phyloP scores from a whole-genome alignment of 352 stramenopile genomes.

The Phytophthora palmivora region DNA sequence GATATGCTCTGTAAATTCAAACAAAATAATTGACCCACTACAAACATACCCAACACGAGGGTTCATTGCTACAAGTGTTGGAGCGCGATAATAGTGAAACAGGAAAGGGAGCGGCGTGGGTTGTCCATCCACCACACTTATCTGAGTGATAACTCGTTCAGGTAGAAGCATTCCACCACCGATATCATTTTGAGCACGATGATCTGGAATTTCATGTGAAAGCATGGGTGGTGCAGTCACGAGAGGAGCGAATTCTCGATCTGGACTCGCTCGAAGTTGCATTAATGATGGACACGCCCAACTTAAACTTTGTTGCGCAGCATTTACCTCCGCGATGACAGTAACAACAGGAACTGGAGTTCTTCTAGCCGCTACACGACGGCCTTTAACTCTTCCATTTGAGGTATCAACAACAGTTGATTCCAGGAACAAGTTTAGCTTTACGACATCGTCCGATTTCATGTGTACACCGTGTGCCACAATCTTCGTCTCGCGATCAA shows the following conservation, averaged over 20 bases:
- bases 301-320: constrained; percentile 52
- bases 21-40: constrained; percentile 66
- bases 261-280: constrained; percentile 16
- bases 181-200: constrained; percentile 1
- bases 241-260: constrained; percentile 29
- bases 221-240: constrained; percentile 12
- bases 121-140: constrained; percentile 66
- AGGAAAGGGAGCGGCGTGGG: constrained; percentile 53
- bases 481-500: constrained; percentile 56
- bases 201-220: constrained; percentile 16
- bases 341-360: constrained; percentile 26
- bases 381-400: constrained; percentile 16
- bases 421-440: constrained; percentile 52
- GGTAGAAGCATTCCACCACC: constrained; percentile 50
- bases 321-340: constrained; percentile 45
- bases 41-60: constrained; percentile 67
- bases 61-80: constrained; percentile 57
- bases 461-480: constrained; percentile 53
- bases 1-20: constrained; percentile 67
- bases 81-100: constrained; percentile 65
- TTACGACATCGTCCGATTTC: constrained; percentile 44
- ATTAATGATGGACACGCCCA: constrained; percentile 60
- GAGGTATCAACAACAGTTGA: constrained; percentile 8
- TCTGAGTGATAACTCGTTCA: constrained; percentile 53
- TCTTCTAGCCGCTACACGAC: constrained; percentile 5